Evolutionary conservation across 2,329 filamentous ascomycete genomes (phyloP).

Genomic region (Metarhizium humberi): DNA sequence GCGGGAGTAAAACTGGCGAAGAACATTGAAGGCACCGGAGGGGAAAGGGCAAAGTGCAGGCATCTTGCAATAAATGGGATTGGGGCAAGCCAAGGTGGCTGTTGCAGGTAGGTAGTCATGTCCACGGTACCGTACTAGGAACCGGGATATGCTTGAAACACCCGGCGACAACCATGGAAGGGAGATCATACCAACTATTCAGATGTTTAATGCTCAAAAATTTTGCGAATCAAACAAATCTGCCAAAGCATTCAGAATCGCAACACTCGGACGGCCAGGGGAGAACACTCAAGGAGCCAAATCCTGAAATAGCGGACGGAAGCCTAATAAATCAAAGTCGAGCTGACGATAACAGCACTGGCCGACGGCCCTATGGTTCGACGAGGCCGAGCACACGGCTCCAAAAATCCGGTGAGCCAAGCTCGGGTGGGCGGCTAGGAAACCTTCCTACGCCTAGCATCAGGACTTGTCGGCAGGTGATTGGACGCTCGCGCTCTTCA

Average conservation of each 20-base stretch:
- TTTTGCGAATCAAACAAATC: not conserved
- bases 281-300: no score
- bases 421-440: not conserved
- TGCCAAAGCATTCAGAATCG: no score
- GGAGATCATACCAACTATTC: not conserved
- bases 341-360: no score
- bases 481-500: not conserved
- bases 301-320: no score
- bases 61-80: not conserved
- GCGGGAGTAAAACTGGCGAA: not conserved
- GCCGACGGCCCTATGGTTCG: no score
- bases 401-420: not conserved
- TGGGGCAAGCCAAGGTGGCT: not conserved
- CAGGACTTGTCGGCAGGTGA: not conserved
- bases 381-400: not conserved
- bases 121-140: not conserved
- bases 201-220: not conserved
- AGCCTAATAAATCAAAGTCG: no score
- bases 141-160: not conserved
- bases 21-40: not conserved
- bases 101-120: not conserved
- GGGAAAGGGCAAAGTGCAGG: not conserved
- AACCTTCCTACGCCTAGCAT: not conserved
- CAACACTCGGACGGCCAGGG: no score
- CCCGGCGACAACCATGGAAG: not conserved